Base-by-base conservation (phyloP, 2,329 filamentous ascomycete species). In the Diaporthe citri region DNA sequence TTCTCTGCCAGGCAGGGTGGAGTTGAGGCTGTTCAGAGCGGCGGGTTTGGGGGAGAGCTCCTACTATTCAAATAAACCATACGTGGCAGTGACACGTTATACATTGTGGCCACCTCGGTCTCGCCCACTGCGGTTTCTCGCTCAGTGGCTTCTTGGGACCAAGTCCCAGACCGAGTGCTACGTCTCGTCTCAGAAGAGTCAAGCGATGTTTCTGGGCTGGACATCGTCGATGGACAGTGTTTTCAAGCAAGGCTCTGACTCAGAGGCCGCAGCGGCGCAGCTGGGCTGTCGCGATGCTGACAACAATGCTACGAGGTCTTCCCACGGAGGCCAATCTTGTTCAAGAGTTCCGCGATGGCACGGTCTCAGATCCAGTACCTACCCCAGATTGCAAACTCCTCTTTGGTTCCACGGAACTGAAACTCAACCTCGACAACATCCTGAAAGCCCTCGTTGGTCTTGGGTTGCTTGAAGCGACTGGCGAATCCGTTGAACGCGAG, bases 381-480 rank as follows among this genome's bases (percentile, higher is more conserved):
- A 7, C 87, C 89, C 95, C 96, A 98, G 59, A 94, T 84, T 48
- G 86, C 85, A 80, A 91, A 92, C 78, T 95, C 92, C 46, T 93
- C 90, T 70, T 91, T 88, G 1, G 88, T 89, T 0, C 95, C 95
- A 56, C 90, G 86, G 81, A 97, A 96, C 82, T 89, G 84, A 80
- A 99, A 99, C 43, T 93, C 90, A 0, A 97, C 86, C 72, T 91
- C 90, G 1, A 90, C 87, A 48, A 99, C 90, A 78, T 98, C 95
- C 77, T 93, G 86, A 80, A 98, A 98, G 0, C 96, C 96, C 84
- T 99, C 97, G 17, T 90, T 88, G 1, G 89, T 75, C 52, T 88
- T 89, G 0, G 96, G 97, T 78, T 93, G 89, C 77, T 91, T 91
- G 84, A 94, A 97, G 71, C 94, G 90, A 12, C 92, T 90, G 22